These are phyloP conservation scores for Pachyrhizus erosus DNA, from an alignment of 306 rosid genomes.

Conservation along the genomic window DNA sequence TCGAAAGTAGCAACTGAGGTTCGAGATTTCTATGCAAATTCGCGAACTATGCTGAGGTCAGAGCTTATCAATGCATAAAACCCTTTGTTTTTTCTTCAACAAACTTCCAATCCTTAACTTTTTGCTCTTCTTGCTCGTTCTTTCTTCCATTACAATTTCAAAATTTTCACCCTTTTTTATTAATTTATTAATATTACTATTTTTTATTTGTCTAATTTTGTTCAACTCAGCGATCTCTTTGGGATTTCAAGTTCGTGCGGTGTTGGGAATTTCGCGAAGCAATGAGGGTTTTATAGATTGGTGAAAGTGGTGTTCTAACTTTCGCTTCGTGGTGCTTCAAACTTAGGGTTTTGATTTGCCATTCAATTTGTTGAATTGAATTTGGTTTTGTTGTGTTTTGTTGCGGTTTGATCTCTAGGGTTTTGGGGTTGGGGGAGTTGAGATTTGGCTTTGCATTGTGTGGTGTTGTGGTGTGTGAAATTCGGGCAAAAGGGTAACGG, in stretches of 20 bases:
- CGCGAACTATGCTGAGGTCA: conserved; percentile 62
- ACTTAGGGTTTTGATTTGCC: conserved; percentile 76
- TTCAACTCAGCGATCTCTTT: conserved; percentile 69
- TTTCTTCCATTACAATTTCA: conserved; percentile 36
- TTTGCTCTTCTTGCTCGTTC: conserved; percentile 59
- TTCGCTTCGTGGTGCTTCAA: conserved; percentile 50
- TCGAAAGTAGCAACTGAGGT: conserved; percentile 53
- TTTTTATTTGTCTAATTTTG: conserved; percentile 23
- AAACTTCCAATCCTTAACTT: conserved; percentile 45
- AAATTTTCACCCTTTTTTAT: not conserved
- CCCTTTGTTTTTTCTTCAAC: conserved; percentile 25
- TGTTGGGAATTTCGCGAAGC: conserved; percentile 56
- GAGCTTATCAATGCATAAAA: conserved; percentile 62
- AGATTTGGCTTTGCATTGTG: conserved; percentile 77
- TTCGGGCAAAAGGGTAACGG: conserved; percentile 46
- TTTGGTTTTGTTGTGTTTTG: conserved; percentile 46
- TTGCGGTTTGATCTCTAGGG: conserved; percentile 87
- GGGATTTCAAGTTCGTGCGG: conserved; percentile 49
- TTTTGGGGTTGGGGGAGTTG: conserved; percentile 63
- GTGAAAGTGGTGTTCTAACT: conserved; percentile 56
- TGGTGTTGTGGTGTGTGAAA: conserved; percentile 52
- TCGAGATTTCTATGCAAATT: conserved; percentile 81
- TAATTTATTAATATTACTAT: conserved; percentile 38
- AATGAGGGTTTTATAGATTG: conserved; percentile 53
- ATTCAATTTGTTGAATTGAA: conserved; percentile 46